Conservation (phyloP, 2,329 filamentous ascomycete genomes). For the Fusarium buharicum region DNA sequence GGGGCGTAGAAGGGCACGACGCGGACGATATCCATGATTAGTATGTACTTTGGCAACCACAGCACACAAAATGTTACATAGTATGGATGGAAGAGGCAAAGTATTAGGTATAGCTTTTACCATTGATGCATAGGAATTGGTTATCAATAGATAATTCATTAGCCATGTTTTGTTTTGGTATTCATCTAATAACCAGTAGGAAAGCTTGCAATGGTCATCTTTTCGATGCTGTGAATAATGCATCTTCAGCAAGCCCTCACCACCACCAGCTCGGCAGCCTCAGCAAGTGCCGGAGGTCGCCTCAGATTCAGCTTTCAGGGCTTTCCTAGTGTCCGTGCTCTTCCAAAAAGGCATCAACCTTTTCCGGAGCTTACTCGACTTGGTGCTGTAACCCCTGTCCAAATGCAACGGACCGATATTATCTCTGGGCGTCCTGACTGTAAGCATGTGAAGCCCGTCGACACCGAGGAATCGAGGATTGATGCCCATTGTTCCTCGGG, state of each 20-base stretch:
- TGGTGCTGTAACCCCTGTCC: slow-evolving; percentile 22
- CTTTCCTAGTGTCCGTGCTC: slow-evolving; percentile 15
- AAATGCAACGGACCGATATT: slow-evolving; percentile 26
- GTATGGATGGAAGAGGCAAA: too few species aligned
- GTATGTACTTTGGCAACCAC: background rate
- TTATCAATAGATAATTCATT: too few species aligned
- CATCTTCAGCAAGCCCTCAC: background rate
- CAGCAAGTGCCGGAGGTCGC: slow-evolving; percentile 27
- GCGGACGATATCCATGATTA: slow-evolving; percentile 5
- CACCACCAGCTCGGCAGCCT: slow-evolving; percentile 2
- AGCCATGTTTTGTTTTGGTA: too few species aligned
- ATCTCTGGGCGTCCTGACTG: background rate
- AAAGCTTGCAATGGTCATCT: too few species aligned
- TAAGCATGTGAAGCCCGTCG: slow-evolving; percentile 30
- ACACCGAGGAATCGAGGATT: background rate
- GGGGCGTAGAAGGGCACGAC: slow-evolving; percentile 4
- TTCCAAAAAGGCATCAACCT: slow-evolving; percentile 13
- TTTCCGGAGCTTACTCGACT: slow-evolving; percentile 23
- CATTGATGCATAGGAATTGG: too few species aligned
- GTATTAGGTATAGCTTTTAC: too few species aligned
- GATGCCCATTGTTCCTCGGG: background rate
- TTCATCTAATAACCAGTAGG: too few species aligned
- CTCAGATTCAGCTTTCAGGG: slow-evolving; percentile 32
- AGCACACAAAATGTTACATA: background rate
- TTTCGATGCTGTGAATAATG: too few species aligned